Evolutionary conservation across 164 flowering plant genomes (phyloP).

Genomic region (Vitis rotundifolia): DNA sequence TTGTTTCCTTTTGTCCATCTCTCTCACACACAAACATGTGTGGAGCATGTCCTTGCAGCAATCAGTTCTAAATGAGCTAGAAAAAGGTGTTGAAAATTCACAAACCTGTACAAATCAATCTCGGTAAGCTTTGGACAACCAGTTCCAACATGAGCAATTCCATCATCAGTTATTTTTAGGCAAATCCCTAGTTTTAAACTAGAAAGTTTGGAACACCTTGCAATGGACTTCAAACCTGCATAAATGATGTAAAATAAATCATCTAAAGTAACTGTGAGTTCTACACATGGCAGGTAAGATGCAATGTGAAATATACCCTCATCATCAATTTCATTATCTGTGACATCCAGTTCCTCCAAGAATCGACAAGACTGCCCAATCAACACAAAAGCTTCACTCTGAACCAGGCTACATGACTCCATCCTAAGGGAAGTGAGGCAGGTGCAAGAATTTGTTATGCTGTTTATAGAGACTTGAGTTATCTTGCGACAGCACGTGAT

Average conservation of each 20-base stretch:
- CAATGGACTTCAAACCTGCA: constrained; percentile 28
- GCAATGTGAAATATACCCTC: constrained; percentile 18
- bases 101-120: constrained; percentile 35
- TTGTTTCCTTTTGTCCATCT: no score
- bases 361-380: constrained; percentile 22
- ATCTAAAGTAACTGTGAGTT: neutral
- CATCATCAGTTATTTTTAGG: constrained; percentile 22
- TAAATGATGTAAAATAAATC: neutral
- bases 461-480: constrained; percentile 23
- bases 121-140: constrained; percentile 21
- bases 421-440: constrained; percentile 24
- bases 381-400: constrained; percentile 24
- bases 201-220: constrained; percentile 18
- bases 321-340: constrained; percentile 26
- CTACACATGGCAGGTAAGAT: neutral
- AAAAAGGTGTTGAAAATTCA: neutral
- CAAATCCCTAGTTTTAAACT: constrained; percentile 28
- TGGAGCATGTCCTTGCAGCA: no score
- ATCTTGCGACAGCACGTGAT: constrained; percentile 38
- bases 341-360: constrained; percentile 29
- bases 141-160: constrained; percentile 20
- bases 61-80: no score
- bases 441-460: constrained; percentile 26
- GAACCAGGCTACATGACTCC: constrained; percentile 30
- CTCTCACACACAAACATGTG: no score